phyloP scores from a whole-genome alignment of 2,329 filamentous ascomycete genomes.

The Akanthomyces dipterigenus region DNA sequence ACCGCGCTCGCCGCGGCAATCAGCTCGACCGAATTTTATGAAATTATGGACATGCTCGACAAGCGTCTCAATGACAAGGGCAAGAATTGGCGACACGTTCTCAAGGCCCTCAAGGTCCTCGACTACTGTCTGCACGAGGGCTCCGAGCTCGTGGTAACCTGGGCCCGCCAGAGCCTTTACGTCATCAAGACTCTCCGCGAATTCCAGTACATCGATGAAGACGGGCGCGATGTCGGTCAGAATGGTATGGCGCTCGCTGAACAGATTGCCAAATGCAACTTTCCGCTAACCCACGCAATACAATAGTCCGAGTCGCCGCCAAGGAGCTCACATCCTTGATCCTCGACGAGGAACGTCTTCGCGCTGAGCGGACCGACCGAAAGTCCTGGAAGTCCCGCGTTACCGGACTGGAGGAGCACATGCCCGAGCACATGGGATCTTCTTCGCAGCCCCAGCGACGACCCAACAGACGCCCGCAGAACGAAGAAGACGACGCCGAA shows the following conservation, averaged over 20 bases:
- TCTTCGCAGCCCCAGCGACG: constrained; percentile 32
- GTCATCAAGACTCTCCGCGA: constrained; percentile 98
- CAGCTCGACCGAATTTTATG: constrained; percentile 94
- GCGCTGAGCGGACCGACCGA: constrained; percentile 82
- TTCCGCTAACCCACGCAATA: constrained; percentile 15
- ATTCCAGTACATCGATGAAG: constrained; percentile 94
- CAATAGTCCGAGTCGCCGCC: constrained; percentile 80
- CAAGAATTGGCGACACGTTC: constrained; percentile 98
- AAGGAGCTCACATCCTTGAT: constrained; percentile 93
- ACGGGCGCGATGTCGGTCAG: constrained; percentile 89
- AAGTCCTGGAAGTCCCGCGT: constrained; percentile 97
- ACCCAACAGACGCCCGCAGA: constrained; percentile 42
- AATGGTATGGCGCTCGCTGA: constrained; percentile 62
- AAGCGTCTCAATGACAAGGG: constrained; percentile 98
- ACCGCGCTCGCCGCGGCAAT: not conserved
- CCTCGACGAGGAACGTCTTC: constrained; percentile 86
- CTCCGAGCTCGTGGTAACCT: constrained; percentile 92
- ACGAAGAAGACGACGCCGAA: constrained; percentile 82
- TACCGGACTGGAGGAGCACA: constrained; percentile 81
- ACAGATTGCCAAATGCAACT: not conserved
- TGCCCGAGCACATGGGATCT: constrained; percentile 35
- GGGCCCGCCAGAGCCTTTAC: constrained; percentile 96
- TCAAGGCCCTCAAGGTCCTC: constrained; percentile 94
- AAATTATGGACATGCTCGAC: constrained; percentile 99
- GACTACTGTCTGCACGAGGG: constrained; percentile 98